Base-by-base conservation (phyloP, 306 rosid genomes). In the Ceratonia siliqua region DNA sequence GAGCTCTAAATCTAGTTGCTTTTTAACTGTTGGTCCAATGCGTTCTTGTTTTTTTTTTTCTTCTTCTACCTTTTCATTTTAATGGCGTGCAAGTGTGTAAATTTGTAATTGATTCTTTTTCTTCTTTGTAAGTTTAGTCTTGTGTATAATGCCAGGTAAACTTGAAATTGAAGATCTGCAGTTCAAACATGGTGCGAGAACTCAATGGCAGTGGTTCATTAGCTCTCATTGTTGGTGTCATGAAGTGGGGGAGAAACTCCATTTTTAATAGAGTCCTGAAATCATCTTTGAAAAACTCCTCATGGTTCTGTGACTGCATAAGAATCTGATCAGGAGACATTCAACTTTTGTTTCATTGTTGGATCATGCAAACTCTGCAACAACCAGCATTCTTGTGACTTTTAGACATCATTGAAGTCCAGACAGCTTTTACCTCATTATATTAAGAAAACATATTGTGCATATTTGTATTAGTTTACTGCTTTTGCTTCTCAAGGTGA, bases 401-500 rank as follows among this genome's bases (percentile, higher is more conserved):
- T 55, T 61, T 38, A 25, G 76, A 35, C n/a, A 54, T 55, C 11
- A 39, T 11, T 12, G 38, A 52, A 69, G 1, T 53, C 42, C 27
- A 21, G n/a, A 13, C 11, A 33, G 33, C 12, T 12, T 21, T 52
- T 52, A 36, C 25, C 17, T 22, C 38, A 7, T 53, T 6, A 5
- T 21, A 3, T 36, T 13, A 27, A 67, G 21, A 54, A 49, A 64
- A 78, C 46, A 75, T 17, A 2, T 42, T 56, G 18, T 56, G 20
- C 32, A 24, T 17, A 15, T 8, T 46, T 49, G 15, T 27, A 12
- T 63, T 46, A 39, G 48, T 54, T 42, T 68, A 21, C 25, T 35
- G 4, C 59, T 70, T 69, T 54, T 67, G 54, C 78, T 45, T 36
- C 66, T 53, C 48, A 21, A 55, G 66, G 46, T 27, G 73, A 54